phyloP scores from a whole-genome alignment of 2,329 filamentous ascomycete genomes.

The Aspergillus transmontanensis region DNA sequence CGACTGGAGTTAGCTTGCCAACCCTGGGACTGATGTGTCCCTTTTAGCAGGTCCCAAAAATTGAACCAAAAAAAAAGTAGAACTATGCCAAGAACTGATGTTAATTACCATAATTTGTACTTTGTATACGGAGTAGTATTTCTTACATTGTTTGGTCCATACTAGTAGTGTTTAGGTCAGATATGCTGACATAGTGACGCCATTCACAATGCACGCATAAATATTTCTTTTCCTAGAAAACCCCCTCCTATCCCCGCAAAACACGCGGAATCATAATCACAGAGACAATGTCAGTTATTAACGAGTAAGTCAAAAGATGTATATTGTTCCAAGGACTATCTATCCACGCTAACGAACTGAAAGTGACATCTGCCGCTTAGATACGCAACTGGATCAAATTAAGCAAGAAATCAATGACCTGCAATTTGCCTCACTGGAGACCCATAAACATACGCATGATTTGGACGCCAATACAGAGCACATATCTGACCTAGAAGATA shows the following conservation, averaged over 20 bases:
- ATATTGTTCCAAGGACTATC: not conserved
- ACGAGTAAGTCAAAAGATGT: constrained; percentile 10
- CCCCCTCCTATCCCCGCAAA: not conserved
- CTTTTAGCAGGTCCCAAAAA: no score
- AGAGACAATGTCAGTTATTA: constrained; percentile 16
- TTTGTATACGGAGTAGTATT: not conserved
- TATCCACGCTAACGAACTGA: not conserved
- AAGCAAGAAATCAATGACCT: constrained; percentile 46
- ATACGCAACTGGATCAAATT: constrained; percentile 60
- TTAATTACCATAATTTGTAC: not conserved
- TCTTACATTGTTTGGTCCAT: not conserved
- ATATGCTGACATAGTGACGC: not conserved
- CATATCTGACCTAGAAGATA: constrained; percentile 61
- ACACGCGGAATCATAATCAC: not conserved
- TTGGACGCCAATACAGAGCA: constrained; percentile 16
- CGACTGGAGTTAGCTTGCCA: no score
- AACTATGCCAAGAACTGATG: not conserved
- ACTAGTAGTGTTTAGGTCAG: not conserved
- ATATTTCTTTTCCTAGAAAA: not conserved
- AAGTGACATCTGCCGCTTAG: constrained; percentile 60
- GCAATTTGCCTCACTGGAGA: constrained; percentile 12
- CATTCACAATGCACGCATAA: not conserved
- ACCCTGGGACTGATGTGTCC: no score
- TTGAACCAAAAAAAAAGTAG: not conserved
- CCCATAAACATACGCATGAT: constrained; percentile 22